Evolutionary conservation across 2,329 filamentous ascomycete species (phyloP), one percentile per base, ranked within the genome.

Genomic region (Shiraia sp.): DNA sequence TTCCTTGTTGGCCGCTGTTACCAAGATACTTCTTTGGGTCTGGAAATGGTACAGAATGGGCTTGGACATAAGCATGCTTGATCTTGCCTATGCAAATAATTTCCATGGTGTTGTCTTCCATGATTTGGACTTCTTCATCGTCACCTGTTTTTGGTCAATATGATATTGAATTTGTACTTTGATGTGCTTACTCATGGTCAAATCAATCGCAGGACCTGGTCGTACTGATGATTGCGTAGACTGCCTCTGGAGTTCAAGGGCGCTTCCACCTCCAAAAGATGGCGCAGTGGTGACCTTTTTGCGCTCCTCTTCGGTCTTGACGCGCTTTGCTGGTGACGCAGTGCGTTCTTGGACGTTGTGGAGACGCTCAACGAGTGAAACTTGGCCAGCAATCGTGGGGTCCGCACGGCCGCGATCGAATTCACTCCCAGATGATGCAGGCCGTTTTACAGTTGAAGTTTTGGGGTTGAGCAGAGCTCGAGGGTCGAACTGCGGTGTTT

Each of bases 51-150:
- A 92, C 81, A 25, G 75, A 72, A 56, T 82, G 78, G 47, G 85
- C 86, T 49, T 85, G 82, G 29, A 93, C 74, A 39, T 74, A 80
- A 2, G 83, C 80, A 13, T 78, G 79, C 40, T 89, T 83, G 14
- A 95, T 70, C 70, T 87, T 86, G 29, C 90, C 90, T 60, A 88
- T 90, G 69, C 89, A 95, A 3, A 95, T 86, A 59, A 89, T 83
- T 61, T 88, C 81, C 14, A 83, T 78, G 32, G 75, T 79, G 22
- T 82, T 76, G 41, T 87, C 79, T 29, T 78, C 76, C 10, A 83
- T 67, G 25, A 83, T 72, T 14, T 79, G 69, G 3, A 82, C 60
- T 8, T 86, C 81, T 17, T 83, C 80, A 30, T 87, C 84, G 31
- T 87, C 85, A 45, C 75, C 65, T 54, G 36, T 14, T 40, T 12